Evolutionary conservation across 2,329 filamentous ascomycete genomes (phyloP).

Genomic region (Xylariaceae sp.): DNA sequence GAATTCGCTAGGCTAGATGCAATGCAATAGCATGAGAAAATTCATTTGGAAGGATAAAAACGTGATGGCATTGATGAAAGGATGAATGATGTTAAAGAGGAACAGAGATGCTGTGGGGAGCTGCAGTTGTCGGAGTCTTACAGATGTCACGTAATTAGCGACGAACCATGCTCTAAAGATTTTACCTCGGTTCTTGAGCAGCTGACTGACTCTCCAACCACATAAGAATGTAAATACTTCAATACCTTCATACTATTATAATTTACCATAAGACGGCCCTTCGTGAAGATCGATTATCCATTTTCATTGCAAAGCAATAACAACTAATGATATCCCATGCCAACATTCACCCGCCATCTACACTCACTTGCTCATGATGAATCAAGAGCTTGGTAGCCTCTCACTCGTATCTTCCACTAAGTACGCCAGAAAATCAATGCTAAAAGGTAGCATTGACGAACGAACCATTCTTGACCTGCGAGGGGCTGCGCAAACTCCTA

Average conservation of each 20-base stretch:
- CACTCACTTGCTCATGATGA: background rate
- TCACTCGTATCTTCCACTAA: background rate
- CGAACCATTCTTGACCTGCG: background rate
- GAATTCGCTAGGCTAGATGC: no score
- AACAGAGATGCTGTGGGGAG: background rate
- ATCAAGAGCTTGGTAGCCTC: background rate
- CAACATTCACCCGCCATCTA: no score
- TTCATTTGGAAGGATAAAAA: background rate
- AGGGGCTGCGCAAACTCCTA: no score
- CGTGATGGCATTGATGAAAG: background rate
- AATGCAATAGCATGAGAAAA: no score
- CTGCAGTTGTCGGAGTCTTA: no score
- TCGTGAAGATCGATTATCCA: no score
- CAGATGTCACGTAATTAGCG: no score
- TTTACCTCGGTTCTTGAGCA: background rate
- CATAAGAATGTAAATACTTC: background rate
- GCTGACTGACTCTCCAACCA: background rate
- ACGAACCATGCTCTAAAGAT: no score
- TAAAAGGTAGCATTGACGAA: background rate
- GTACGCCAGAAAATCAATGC: no score
- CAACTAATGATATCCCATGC: no score
- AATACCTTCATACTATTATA: background rate
- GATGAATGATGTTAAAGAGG: background rate
- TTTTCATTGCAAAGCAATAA: no score
- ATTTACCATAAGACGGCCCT: no score